A percentile compares a stretch with the other conserved stretches of the same genome.
These are phyloP conservation scores for Stentor coeruleus DNA, from an alignment of 73 alveolate species.

Conservation along the genomic window DNA sequence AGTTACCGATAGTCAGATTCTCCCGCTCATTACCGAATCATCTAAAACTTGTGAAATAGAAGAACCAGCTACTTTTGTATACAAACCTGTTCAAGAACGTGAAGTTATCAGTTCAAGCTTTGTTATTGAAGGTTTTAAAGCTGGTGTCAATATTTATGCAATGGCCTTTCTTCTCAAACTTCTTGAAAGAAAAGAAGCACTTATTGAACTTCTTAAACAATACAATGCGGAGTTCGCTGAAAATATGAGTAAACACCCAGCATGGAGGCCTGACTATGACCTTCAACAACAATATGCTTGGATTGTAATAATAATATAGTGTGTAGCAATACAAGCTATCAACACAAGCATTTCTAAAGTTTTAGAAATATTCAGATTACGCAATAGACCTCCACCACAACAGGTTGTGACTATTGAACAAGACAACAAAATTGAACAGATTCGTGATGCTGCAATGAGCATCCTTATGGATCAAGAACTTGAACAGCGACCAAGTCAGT, in stretches of 20 bases:
- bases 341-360: constrained; percentile 22
- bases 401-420: constrained; percentile 14
- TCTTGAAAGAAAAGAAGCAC: constrained; percentile 20
- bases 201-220: background rate
- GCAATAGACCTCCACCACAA: constrained; percentile 5
- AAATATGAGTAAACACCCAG: background rate
- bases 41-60: constrained; percentile 30
- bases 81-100: constrained; percentile 8
- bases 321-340: constrained; percentile 15
- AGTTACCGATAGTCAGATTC: constrained; percentile 33
- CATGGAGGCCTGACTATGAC: constrained; percentile 16
- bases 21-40: constrained; percentile 41
- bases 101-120: constrained; percentile 2
- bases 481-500: background rate
- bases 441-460: background rate
- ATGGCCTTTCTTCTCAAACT: constrained; percentile 22
- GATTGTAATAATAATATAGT: constrained; percentile 19
- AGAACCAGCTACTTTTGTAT: background rate
- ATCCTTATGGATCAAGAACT: background rate
- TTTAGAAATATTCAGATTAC: constrained; percentile 7
- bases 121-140: constrained; percentile 17
- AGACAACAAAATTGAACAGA: constrained; percentile 5
- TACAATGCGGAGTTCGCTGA: background rate
- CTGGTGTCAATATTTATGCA: constrained; percentile 23
- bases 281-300: constrained; percentile 16